These are phyloP conservation scores for Fusarium mangiferae DNA, from an alignment of 2,329 filamentous ascomycete genomes.

Conservation along the genomic window DNA sequence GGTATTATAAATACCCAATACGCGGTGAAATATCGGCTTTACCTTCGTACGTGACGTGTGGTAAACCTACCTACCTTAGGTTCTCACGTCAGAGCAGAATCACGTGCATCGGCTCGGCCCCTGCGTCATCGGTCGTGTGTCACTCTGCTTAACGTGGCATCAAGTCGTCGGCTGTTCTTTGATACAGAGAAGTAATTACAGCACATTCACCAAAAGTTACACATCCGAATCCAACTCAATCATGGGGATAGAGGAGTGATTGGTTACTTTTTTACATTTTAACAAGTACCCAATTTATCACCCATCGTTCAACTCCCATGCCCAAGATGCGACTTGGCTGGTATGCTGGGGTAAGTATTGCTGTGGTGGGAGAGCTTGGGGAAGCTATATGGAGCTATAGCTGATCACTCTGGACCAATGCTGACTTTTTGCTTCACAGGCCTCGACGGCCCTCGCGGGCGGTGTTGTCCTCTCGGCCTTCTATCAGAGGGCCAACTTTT, in stretches of 20 bases:
- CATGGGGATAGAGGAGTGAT: constrained; percentile 41
- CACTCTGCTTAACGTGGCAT: constrained; percentile 46
- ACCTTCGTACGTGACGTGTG: background rate
- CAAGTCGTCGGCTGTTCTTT: constrained; percentile 32
- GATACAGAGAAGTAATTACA: constrained; percentile 12
- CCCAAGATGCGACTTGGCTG: constrained; percentile 67
- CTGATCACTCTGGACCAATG: constrained; percentile 24
- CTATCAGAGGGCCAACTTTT: constrained; percentile 96
- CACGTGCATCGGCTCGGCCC: constrained; percentile 35
- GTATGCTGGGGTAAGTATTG: constrained; percentile 67
- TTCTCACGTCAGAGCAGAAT: constrained; percentile 19
- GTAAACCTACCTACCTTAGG: background rate
- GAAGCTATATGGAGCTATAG: constrained; percentile 41
- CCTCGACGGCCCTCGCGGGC: constrained; percentile 84
- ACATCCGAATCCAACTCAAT: constrained; percentile 17
- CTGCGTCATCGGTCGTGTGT: constrained; percentile 44
- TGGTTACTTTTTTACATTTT: constrained; percentile 13
- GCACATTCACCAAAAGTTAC: constrained; percentile 16
- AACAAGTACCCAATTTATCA: constrained; percentile 21
- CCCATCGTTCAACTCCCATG: constrained; percentile 38
- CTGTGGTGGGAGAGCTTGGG: constrained; percentile 32
- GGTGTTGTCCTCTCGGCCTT: constrained; percentile 90
- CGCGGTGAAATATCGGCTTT: constrained; percentile 31
- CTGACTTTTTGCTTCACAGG: constrained; percentile 57
- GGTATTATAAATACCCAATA: background rate